Conservation (phyloP, 129 eudicot genomes). For the Escallonia rubra region DNA sequence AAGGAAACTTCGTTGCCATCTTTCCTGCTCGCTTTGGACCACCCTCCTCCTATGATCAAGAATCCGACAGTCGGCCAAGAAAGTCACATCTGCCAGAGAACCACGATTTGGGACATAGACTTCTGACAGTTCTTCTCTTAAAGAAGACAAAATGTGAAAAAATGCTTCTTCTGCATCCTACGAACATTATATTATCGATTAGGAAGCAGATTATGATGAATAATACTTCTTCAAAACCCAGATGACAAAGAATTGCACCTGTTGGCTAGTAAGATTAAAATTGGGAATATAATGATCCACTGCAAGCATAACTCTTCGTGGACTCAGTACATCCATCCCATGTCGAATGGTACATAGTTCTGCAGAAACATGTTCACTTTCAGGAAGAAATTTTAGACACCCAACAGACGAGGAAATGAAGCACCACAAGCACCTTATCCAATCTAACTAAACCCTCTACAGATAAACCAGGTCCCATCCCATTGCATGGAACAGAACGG, state of each 20-base stretch:
- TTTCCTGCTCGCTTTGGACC: constrained; percentile 40
- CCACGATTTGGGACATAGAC: constrained; percentile 37
- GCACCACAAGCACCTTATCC: too few species aligned
- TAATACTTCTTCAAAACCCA: neutral
- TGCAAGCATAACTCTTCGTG: constrained; percentile 76
- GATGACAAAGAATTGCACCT: constrained; percentile 37
- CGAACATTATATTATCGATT: constrained; percentile 12
- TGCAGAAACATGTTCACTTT: constrained; percentile 13
- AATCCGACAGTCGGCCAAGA: constrained; percentile 44
- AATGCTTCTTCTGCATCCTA: constrained; percentile 99
- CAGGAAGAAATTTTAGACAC: too few species aligned
- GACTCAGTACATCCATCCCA: constrained; percentile 47
- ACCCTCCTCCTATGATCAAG: constrained; percentile 25
- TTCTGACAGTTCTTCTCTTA: constrained; percentile 76
- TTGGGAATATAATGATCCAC: constrained; percentile 52
- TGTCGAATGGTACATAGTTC: constrained; percentile 51
- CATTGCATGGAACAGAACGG: too few species aligned
- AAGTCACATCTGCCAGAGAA: constrained; percentile 51
- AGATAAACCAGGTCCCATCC: too few species aligned
- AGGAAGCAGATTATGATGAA: constrained; percentile 3
- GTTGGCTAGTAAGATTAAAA: constrained; percentile 71
- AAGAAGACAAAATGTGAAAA: constrained; percentile 69
- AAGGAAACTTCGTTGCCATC: constrained; percentile 63
- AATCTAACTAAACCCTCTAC: too few species aligned
- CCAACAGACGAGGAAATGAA: too few species aligned